Base-by-base conservation (phyloP, 257 asterid species). In the Gynochthodes officinalis region DNA sequence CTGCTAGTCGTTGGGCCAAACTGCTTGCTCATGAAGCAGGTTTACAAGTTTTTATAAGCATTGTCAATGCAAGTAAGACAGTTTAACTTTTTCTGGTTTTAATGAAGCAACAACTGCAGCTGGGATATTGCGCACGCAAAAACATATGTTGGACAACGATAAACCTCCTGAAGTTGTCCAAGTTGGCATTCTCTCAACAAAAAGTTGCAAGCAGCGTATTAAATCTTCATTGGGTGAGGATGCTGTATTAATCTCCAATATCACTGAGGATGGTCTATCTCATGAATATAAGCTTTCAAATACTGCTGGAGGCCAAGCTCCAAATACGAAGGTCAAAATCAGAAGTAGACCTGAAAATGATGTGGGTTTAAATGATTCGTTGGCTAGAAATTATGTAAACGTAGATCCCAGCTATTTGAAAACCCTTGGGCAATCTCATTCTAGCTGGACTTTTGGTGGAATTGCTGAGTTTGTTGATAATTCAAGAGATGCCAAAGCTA, bases 381-480 rank as follows among this genome's bases (percentile, higher is more conserved):
- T 65, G 59, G 75, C 66, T 74, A 84, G 83, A 77, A 90, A 89
- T 81, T 82, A 49, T 76, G 92, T 81, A 37, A 71, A 75, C 40
- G 83, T 86, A 76, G 85, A 90, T 84, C 97, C 97, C 25, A 87
- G 93, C 80, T 90, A 80, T 79, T 71, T 90, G 81, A 83, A 78
- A 78, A 87, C 96, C 30, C 90, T 90, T 35, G 90, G 96, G 75
- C 97, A 90, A 64, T 82, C 92, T 18, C 97, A 90, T 81, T 90
- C 97, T 54, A 76, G 94, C 77, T 90, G 97, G 96, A 86, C 83
- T 69, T 90, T 89, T 83, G 97, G 97, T 65, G 97, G 96, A 76
- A 81, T 90, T 73, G 97, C 97, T 30, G 97, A 90, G 84, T 86
- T 90, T 64, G 87, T 90, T 70, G 97, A 90, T 82, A 90, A 89